A percentile compares a stretch with the other conserved stretches of the same genome.
These are phyloP conservation scores for Coniochaeta pulveracea DNA, from an alignment of 2,329 filamentous ascomycete genomes.

Conservation along the genomic window DNA sequence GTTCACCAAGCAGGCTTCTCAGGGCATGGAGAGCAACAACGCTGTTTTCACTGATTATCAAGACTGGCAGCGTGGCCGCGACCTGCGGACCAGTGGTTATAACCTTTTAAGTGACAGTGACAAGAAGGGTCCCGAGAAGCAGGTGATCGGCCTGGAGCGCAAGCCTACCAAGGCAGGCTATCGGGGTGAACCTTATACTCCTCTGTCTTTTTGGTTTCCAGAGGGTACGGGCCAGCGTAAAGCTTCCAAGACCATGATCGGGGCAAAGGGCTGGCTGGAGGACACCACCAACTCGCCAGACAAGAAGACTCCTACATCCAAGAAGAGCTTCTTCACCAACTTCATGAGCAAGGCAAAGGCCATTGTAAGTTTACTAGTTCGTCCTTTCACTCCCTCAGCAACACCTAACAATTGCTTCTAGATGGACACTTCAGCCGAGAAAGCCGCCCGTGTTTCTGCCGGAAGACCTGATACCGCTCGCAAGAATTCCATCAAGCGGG, in stretches of 20 bases:
- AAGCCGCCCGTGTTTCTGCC: conserved; percentile 21
- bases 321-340: conserved; percentile 30
- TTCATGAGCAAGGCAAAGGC: conserved; percentile 43
- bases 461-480: no score
- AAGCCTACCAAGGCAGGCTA: neutral
- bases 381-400: no score
- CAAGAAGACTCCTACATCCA: conserved; percentile 14
- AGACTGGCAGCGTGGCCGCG: no score
- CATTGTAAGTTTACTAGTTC: conserved; percentile 27
- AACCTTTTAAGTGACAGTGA: conserved; percentile 16
- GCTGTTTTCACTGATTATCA: no score
- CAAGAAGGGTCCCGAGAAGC: conserved; percentile 6
- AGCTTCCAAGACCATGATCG: conserved; percentile 38
- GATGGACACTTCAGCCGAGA: conserved; percentile 2
- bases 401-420: neutral
- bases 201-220: conserved; percentile 28
- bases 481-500: conserved; percentile 16
- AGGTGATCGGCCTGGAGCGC: no score
- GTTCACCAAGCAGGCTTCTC: no score
- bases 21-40: no score
- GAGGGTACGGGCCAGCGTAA: conserved; percentile 20
- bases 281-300: conserved; percentile 21
- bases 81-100: no score
- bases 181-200: conserved; percentile 24
- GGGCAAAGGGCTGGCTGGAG: conserved; percentile 46